Evolutionary conservation across 2,329 filamentous ascomycete genomes (phyloP), one percentile per base, ranked within the genome.

Genomic region (Nannizzia gypsea): DNA sequence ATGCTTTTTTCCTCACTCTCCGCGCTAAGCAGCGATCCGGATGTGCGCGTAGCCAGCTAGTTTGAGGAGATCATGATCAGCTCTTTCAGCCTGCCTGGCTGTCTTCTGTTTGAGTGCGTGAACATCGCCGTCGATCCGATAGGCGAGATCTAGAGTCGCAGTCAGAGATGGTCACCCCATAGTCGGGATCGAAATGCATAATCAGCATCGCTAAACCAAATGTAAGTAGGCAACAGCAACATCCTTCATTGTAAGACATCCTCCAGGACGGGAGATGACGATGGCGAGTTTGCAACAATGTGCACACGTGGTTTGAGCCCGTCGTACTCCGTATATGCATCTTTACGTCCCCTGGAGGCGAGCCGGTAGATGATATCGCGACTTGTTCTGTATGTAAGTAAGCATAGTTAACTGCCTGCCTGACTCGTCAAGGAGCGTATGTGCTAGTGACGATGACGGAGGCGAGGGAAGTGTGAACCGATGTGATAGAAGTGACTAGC

Each of bases 61-160:
- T 9, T 34, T 9, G 15, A 42, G 22, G 24, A 22, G 44, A 48
- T 28, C 44, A 48, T 28, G 20, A 13, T 22, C 20, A 48, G 22
- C 42, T 46, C 20, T 24, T 13, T 48, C 22, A 11, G 31, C 31
- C 9, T 3, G 31, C 13, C 31, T 11, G 31, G 9, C 13, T 9
- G 31, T 34, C 3, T 8, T 34, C 31, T 34, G 31, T 48, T 48
- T 8, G 26, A 15, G 13, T 15, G 44, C 20, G 28, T 55, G 52
- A 55, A 22, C 20, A 22, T 36, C 52, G 52, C 52, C 26, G 52
- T n/a, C 22, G 52, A 55, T 55, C 52, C 52, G 52, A 55, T 55
- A 55, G 52, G 52, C 20, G 52, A 55, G 26, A 15, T 42, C n/a
- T 13, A 40, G 2, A 3, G 44, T 13, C 6, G 26, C 20, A 52